Evolutionary conservation across 2,329 filamentous ascomycete species (phyloP).

Genomic region (Pseudocercospora eumusae): DNA sequence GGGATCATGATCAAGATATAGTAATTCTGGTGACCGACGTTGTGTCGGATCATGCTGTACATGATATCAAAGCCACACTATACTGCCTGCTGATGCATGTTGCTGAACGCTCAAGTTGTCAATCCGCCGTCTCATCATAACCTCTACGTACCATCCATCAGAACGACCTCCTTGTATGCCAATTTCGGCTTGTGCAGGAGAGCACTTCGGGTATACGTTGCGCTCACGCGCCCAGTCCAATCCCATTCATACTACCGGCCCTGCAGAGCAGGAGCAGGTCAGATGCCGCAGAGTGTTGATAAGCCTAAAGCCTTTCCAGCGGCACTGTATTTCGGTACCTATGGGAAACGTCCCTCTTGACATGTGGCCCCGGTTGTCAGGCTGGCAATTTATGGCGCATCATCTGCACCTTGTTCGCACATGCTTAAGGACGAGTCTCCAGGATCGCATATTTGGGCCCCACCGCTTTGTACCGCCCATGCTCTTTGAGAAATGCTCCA

Average conservation of each 20-base stretch:
- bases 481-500: neutral
- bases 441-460: neutral
- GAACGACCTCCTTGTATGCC: neutral
- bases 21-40: neutral
- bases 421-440: neutral
- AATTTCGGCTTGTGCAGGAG: neutral
- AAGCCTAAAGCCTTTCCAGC: neutral
- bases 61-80: slow-evolving; percentile 3
- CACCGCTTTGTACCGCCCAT: neutral
- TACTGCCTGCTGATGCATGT: slow-evolving; percentile 1
- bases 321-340: neutral
- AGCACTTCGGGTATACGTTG: neutral
- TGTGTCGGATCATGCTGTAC: slow-evolving; percentile 4
- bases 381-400: neutral
- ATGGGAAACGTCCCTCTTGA: neutral
- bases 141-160: neutral
- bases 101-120: slow-evolving; percentile 14
- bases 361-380: neutral
- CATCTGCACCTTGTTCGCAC: neutral
- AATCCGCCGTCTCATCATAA: slow-evolving; percentile 8
- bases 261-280: neutral
- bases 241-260: neutral
- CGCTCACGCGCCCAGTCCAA: neutral
- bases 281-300: neutral
- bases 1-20: neutral